Base-by-base conservation (phyloP, 441 rosid species). In the Gossypium gossypioides region DNA sequence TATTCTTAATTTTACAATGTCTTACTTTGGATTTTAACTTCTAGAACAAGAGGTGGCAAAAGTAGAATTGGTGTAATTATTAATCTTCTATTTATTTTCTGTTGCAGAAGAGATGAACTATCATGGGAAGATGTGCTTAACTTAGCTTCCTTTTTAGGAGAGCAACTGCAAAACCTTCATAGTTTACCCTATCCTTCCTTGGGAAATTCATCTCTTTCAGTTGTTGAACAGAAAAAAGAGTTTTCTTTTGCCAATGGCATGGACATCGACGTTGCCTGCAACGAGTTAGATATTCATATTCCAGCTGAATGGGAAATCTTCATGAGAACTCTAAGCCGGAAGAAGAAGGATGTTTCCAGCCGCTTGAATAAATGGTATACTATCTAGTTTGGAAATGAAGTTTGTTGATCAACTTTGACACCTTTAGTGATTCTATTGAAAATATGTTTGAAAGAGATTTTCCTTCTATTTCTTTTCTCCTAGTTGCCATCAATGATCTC, bases 101-200 rank as follows among this genome's bases (percentile, higher is more conserved):
- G 68, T 80, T 80, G 84, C 90, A 95, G 99, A 84, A 87, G 97
- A 81, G 99, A 95, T 77, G 72, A 75, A 56, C 71, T 95, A 46
- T 79, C 90, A 12, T 80, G 79, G 87, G 87, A 78, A 63, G 97
- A 89, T 55, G 78, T 82, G 76, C 82, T 82, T 58, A 83, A 86
- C 77, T 78, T 92, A 76, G 91, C 97, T 60, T 81, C 91, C 55
- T 92, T 88, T 80, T 77, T 95, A 54, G 99, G 99, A 77, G 82
- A 91, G 78, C 97, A 92, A 82, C 81, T 92, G 73, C 87, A 66
- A 15, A 80, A 88, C 83, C 93, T 92, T 76, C 99, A 92, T 85
- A 80, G 74, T 63, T 82, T 95, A 76, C 90, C 94, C 32, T 88
- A 77, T 82, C 97, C 97, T 44, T 81, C 88, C 61, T 78, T 87